phyloP scores from a whole-genome alignment of 192 early-diverging fungal genomes.

The Coemansia sp. region DNA sequence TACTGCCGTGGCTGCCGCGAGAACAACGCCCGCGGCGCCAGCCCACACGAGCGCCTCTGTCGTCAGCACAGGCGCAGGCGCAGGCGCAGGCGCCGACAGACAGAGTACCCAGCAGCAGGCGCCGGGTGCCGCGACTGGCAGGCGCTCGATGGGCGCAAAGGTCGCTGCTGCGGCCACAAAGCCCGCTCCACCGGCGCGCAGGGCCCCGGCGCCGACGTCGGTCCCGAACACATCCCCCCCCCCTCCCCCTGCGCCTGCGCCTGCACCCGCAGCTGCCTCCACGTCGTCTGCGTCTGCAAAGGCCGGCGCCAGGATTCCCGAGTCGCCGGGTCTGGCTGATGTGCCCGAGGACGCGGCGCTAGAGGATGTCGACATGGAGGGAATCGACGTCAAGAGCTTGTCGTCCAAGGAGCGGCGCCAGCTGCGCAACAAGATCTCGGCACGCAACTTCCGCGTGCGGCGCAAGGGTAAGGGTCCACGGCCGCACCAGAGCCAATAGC shows the following conservation, averaged over 20 bases:
- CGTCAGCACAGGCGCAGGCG: neutral
- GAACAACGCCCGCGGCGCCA: neutral
- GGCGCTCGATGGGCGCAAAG: neutral
- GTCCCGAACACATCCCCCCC: too few relatives aligned
- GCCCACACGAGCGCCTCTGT: neutral
- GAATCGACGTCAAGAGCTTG: conserved; percentile 60
- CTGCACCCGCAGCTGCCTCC: neutral
- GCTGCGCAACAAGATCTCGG: conserved; percentile 83
- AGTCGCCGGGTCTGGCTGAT: too few relatives aligned
- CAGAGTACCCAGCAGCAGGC: conserved; percentile 33
- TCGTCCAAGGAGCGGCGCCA: conserved; percentile 74
- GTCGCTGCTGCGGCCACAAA: neutral
- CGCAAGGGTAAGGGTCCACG: conserved; percentile 61
- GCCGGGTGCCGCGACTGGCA: conserved; percentile 7
- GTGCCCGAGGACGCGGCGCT: conserved; percentile 15
- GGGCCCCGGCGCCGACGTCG: too few relatives aligned
- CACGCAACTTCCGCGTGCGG: conserved; percentile 78
- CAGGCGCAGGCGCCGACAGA: neutral
- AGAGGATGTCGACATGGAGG: conserved; percentile 33
- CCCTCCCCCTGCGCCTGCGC: neutral
- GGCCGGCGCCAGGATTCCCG: neutral
- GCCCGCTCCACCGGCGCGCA: neutral
- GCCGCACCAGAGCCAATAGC: neutral
- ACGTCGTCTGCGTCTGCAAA: neutral
- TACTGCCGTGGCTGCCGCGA: neutral